Base-by-base conservation (phyloP, 2,329 filamentous ascomycete species). In the Gaeumannomyces sp. region DNA sequence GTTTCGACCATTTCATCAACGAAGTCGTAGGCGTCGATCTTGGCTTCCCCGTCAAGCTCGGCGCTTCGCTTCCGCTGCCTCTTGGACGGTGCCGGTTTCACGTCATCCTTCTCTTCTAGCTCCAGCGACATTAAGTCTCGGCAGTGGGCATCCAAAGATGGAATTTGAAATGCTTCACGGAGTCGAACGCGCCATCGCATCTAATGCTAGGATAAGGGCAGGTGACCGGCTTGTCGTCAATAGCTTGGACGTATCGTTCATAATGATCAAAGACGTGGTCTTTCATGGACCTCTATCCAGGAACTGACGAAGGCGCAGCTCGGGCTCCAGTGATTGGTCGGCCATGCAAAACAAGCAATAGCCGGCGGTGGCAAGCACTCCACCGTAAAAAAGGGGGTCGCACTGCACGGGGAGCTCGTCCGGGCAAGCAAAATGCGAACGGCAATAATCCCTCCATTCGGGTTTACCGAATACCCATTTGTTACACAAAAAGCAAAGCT, bases 101-200 rank as follows among this genome's bases (percentile, higher is more conserved):
- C 35, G 35, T 38, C 35, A 38, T 38, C 14, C 13, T 16, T 16
- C 35, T 38, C 2, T 38, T 38, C 35, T 5, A 38, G 35, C 35
- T 38, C 35, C 35, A 38, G 35, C 35, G 35, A 38, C 2, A 13
- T 53, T 35, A 64, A 64, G 35, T 60, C 58, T 25, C 53, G 35
- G 33, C 22, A 60, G 50, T 64, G 33, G 60, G 59, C 53, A 53
- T 64, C 57, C 35, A 64, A 64, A 64, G 33, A 64, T 64, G 27
- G 59, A 60, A 64, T 64, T 50, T 60, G 28, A 64, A 28, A 64
- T 64, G 19, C 10, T 64, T 60, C n/a, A 59, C 33, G 6, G 58
- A 64, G 57, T 64, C 33, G 59, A 64, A 60, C 14, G 22, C 33
- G 29, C 13, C 25, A 60, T 28, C 13, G 19, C 45, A 64, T 60